phyloP scores from a whole-genome alignment of 805 yeast genomes.

The Komagataella ulmi region DNA sequence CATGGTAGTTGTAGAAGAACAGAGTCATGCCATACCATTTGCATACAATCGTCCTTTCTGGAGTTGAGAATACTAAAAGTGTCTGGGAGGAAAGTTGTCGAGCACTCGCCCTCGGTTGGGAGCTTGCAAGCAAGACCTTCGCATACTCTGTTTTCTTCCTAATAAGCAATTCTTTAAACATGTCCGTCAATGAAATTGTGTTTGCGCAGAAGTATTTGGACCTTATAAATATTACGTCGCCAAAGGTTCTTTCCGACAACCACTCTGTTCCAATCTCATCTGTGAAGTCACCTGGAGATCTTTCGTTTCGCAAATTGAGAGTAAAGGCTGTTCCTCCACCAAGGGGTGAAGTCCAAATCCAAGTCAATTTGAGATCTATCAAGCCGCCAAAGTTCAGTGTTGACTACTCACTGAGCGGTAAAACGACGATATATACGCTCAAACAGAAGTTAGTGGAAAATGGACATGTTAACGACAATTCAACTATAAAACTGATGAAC shows the following conservation, averaged over 20 bases:
- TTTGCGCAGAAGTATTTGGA: background rate
- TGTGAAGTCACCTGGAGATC: background rate
- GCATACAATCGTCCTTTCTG: background rate
- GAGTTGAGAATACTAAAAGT: background rate
- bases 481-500: constrained; percentile 29
- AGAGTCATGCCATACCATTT: constrained; percentile 6
- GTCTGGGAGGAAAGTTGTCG: background rate
- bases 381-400: constrained; percentile 55
- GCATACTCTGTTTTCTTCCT: background rate
- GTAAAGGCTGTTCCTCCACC: background rate
- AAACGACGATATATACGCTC: constrained; percentile 18
- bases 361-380: constrained; percentile 44
- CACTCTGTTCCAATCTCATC: background rate
- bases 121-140: background rate
- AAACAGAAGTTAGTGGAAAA: constrained; percentile 22
- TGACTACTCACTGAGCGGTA: constrained; percentile 5
- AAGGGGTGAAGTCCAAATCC: background rate
- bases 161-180: background rate
- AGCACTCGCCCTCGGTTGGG: background rate
- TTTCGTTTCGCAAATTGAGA: background rate
- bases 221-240: background rate
- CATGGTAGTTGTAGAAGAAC: constrained; percentile 57
- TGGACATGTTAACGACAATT: constrained; percentile 16
- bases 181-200: background rate
- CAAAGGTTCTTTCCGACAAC: background rate